A percentile compares a stretch with the other conserved stretches of the same genome.
Evolutionary conservation across 2,329 filamentous ascomycete genomes (phyloP).

Genomic region (Magnaporthiopsis incrustans): DNA sequence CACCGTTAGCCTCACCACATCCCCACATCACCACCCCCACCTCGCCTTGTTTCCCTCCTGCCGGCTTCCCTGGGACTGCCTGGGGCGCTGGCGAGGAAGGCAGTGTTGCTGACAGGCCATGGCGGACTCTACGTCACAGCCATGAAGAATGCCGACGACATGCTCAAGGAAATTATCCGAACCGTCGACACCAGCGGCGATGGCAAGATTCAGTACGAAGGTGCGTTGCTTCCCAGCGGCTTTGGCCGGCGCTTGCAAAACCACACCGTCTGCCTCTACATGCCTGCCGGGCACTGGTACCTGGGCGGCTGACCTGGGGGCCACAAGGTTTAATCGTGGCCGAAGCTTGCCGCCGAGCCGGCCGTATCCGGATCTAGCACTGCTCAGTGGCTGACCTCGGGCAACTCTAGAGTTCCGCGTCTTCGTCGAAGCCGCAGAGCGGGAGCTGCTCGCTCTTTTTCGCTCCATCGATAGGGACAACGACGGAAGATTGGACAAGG

Average conservation of each 20-base stretch:
- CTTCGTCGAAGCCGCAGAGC: slow-evolving; percentile 83
- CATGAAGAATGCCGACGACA: slow-evolving; percentile 82
- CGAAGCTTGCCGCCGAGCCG: neutral
- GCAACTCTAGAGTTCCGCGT: slow-evolving; percentile 65
- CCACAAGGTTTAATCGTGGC: neutral
- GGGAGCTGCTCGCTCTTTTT: slow-evolving; percentile 75
- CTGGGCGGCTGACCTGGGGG: neutral
- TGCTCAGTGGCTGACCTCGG: slow-evolving; percentile 6
- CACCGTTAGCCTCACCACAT: slow-evolving; percentile 56
- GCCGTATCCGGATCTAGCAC: neutral
- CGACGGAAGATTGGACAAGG: slow-evolving; percentile 78
- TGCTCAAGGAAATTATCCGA: slow-evolving; percentile 73
- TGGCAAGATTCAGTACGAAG: slow-evolving; percentile 84
- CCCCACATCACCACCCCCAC: slow-evolving; percentile 6
- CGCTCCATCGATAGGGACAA: slow-evolving; percentile 76
- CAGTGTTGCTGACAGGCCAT: slow-evolving; percentile 4
- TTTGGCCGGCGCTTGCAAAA: neutral
- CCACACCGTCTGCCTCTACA: too few relatives aligned
- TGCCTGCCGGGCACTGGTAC: too few relatives aligned
- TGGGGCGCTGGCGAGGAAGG: neutral
- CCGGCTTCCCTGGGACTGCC: neutral
- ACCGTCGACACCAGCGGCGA: slow-evolving; percentile 80
- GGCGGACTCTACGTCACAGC: slow-evolving; percentile 27
- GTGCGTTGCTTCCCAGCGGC: slow-evolving; percentile 37
- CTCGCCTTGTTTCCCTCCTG: neutral